phyloP scores from a whole-genome alignment of 2,329 filamentous ascomycete species.

The Camillea tinctor region DNA sequence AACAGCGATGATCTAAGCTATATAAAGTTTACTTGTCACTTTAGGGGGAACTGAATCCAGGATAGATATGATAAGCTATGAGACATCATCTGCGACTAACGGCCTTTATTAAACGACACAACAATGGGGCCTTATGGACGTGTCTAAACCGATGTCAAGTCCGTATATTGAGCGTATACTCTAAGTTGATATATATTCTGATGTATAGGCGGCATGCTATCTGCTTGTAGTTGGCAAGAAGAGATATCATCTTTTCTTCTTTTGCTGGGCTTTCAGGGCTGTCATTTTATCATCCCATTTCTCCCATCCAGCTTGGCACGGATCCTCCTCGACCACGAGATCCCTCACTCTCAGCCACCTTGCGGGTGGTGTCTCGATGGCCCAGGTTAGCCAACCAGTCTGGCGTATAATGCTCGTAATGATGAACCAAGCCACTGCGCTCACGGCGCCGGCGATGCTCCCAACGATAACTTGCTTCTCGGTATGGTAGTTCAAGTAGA shows the following conservation, averaged over 20 bases:
- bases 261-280: constrained; percentile 33
- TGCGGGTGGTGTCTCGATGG: constrained; percentile 62
- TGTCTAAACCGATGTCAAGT: neutral
- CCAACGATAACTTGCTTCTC: constrained; percentile 83
- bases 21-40: too few species aligned
- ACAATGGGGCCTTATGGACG: neutral
- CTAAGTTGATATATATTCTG: neutral
- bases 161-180: neutral
- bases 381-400: constrained; percentile 70
- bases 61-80: too few species aligned
- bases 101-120: neutral
- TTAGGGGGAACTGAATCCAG: too few species aligned
- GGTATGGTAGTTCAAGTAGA: constrained; percentile 94
- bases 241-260: constrained; percentile 25
- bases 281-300: constrained; percentile 68
- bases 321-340: constrained; percentile 81
- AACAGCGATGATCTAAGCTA: too few species aligned
- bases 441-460: constrained; percentile 64
- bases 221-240: neutral
- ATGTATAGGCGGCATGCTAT: neutral
- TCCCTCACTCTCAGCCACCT: constrained; percentile 74
- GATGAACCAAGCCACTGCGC: constrained; percentile 76
- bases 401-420: constrained; percentile 66
- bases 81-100: too few species aligned
- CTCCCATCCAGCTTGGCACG: constrained; percentile 91